Base-by-base conservation (phyloP, 2,329 filamentous ascomycete species). In the Hypoxylon sp. region DNA sequence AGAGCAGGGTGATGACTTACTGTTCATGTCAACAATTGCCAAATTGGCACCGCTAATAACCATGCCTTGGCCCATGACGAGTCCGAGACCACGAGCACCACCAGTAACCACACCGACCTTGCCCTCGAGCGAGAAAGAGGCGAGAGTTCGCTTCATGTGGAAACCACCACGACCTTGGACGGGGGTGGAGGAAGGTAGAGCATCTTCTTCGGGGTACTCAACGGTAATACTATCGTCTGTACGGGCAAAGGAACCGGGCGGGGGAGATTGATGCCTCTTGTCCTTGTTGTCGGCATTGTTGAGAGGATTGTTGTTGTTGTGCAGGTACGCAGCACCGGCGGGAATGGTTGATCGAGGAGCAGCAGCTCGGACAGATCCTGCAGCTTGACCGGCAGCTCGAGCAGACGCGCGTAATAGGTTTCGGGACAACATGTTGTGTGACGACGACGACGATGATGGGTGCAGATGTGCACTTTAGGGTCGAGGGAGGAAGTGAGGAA, bases 21-120 rank as follows among this genome's bases (percentile, higher is more conserved):
- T 88, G 75, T 97, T 96, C 76, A 97, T 78, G 71, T 97, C 93
- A 29, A 97, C 91, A 71, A 97, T 89, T 30, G 93, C 93, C 56
- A 97, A 80, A 70, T 96, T 87, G 7, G 90, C 89, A 42, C 93
- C 93, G 44, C 89, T 94, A 43, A 90, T 87, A 43, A 96, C 89
- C 72, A 96, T 83, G 35, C 89, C 91, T 76, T 96, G 91, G 41
- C 88, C 89, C 89, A 97, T 97, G 63, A 95, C 91, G 55, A 97
- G 77, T 27, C 93, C 93, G 50, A 97, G 74, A 5, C 93, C 93
- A 67, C 92, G 81, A 17, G 93, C 93, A 67, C 92, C 93, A 42
- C 93, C 93, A 1, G 93, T 97, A 27, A 97, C 89, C 29, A 97
- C 78, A 35, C 85, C 91, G 6, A 92, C 89, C 67, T 87, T 88